These are phyloP conservation scores for Esteya vermicola DNA, from an alignment of 2,329 filamentous ascomycete genomes.

Conservation along the genomic window DNA sequence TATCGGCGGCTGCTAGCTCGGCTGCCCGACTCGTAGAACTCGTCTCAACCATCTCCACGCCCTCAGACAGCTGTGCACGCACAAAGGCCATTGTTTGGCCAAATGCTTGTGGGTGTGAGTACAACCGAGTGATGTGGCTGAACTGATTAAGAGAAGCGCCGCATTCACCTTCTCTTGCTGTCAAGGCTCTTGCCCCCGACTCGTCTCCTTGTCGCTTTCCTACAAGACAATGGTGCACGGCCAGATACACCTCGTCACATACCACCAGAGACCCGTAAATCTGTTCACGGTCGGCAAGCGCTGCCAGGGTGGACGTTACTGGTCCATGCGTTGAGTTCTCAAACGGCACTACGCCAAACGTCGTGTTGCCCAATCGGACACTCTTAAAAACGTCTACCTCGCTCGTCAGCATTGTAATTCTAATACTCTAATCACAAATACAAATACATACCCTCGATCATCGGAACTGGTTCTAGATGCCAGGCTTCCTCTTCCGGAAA, in stretches of 20 bases:
- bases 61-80: slow-evolving; percentile 42
- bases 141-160: slow-evolving; percentile 32
- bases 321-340: slow-evolving; percentile 94
- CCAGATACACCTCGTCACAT: slow-evolving; percentile 71
- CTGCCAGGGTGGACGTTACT: slow-evolving; percentile 79
- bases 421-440: no score
- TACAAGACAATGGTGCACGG: slow-evolving; percentile 78
- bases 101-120: slow-evolving; percentile 85
- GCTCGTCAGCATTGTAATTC: neutral
- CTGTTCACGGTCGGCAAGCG: slow-evolving; percentile 60
- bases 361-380: slow-evolving; percentile 51
- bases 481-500: slow-evolving; percentile 33
- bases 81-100: slow-evolving; percentile 73
- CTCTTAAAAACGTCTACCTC: slow-evolving; percentile 67
- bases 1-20: slow-evolving; percentile 52
- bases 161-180: no score
- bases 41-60: slow-evolving; percentile 69
- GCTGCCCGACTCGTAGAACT: slow-evolving; percentile 78
- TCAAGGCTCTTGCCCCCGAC: neutral
- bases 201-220: slow-evolving; percentile 25
- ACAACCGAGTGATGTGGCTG: slow-evolving; percentile 56
- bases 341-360: slow-evolving; percentile 77
- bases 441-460: slow-evolving; percentile 36
- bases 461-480: slow-evolving; percentile 33
- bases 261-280: slow-evolving; percentile 57